Evolutionary conservation across 2,329 filamentous ascomycete genomes (phyloP).

Genomic region (Trichoderma guizhouense): DNA sequence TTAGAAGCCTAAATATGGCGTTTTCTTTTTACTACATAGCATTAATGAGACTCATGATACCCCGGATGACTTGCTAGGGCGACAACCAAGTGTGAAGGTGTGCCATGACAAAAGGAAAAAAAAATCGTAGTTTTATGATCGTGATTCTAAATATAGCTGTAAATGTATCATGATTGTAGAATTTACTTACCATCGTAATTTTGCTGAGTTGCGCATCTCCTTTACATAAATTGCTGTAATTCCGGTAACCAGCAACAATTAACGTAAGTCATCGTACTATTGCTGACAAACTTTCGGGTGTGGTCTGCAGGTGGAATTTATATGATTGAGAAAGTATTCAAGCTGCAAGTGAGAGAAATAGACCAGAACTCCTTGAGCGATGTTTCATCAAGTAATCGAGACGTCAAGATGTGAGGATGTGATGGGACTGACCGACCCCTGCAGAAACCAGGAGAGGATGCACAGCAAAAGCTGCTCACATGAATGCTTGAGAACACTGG

Average conservation of each 20-base stretch:
- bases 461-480: background rate
- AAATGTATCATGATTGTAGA: background rate
- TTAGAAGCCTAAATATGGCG: background rate
- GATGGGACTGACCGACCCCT: background rate
- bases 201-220: background rate
- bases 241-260: background rate
- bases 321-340: background rate
- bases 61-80: background rate
- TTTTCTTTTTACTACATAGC: background rate
- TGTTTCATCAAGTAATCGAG: background rate
- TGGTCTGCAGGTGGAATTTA: background rate
- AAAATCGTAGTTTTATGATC: background rate
- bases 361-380: accelerated
- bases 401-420: background rate
- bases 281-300: background rate
- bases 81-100: background rate
- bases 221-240: background rate
- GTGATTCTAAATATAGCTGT: background rate
- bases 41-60: slow-evolving; percentile 3
- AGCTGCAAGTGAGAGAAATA: background rate
- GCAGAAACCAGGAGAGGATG: background rate
- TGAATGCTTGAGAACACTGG: background rate
- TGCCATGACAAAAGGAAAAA: no score
- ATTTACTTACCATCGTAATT: background rate
- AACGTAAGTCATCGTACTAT: background rate